phyloP scores from a whole-genome alignment of 306 rosid genomes.

The Chamaecrista fasciculata region DNA sequence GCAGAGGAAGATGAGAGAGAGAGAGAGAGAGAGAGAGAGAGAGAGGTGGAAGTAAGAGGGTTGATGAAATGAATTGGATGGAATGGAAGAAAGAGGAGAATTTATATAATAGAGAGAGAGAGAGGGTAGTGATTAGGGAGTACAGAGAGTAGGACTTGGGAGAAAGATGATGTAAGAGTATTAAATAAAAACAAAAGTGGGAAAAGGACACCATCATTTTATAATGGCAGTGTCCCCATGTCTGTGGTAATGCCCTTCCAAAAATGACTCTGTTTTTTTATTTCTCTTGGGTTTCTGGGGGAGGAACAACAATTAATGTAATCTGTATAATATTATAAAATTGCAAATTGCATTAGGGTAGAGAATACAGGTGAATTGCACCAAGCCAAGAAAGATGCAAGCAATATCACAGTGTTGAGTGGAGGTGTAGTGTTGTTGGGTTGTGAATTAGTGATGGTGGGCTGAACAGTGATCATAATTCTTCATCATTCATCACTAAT shows the following conservation, averaged over 20 bases:
- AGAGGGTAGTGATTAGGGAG: conserved; percentile 32
- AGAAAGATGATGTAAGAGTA: conserved; percentile 38
- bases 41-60: neutral
- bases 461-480: conserved; percentile 32
- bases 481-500: neutral
- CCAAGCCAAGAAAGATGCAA: too few species aligned
- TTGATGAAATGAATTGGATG: too few species aligned
- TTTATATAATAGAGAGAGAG: conserved; percentile 29
- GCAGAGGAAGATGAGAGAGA: conserved; percentile 4
- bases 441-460: too few species aligned
- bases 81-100: conserved; percentile 32
- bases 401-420: too few species aligned
- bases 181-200: conserved; percentile 57
- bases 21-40: neutral
- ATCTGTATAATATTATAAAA: conserved; percentile 7
- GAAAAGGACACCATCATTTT: conserved; percentile 52
- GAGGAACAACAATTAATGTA: neutral
- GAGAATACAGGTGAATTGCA: conserved; percentile 30
- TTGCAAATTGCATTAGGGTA: conserved; percentile 36
- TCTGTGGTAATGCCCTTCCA: conserved; percentile 36
- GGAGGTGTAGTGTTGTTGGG: too few species aligned
- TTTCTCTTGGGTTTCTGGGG: too few species aligned
- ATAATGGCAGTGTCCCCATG: conserved; percentile 58
- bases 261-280: neutral
- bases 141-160: conserved; percentile 23